Evolutionary conservation across 768 basidiomycete genomes (phyloP).

Genomic region (Termitomyces sp.): DNA sequence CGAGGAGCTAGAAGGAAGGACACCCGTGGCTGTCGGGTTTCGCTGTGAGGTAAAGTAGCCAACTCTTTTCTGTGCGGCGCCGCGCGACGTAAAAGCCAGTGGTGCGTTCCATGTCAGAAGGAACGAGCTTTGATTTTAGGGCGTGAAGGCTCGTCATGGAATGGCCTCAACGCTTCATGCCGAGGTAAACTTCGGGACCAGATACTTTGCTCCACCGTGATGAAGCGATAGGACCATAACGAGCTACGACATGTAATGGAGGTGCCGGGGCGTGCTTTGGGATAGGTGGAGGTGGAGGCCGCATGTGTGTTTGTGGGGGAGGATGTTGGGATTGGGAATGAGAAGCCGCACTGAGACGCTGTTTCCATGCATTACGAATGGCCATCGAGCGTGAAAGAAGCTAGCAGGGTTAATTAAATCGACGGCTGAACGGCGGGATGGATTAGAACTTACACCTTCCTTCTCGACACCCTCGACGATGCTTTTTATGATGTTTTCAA

Average conservation of each 20-base stretch:
- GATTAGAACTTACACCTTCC: constrained; percentile 56
- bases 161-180: constrained; percentile 60
- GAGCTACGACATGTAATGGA: constrained; percentile 34
- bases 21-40: background rate
- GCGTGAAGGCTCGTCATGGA: background rate
- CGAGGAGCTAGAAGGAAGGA: background rate
- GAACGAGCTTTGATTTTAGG: background rate
- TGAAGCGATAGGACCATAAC: constrained; percentile 62
- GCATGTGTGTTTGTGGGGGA: constrained; percentile 21
- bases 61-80: constrained; percentile 1
- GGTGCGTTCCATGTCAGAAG: background rate
- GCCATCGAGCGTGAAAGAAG: constrained; percentile 60
- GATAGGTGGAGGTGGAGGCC: constrained; percentile 22
- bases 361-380: constrained; percentile 77
- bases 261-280: constrained; percentile 15
- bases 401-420: constrained; percentile 34
- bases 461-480: constrained; percentile 95
- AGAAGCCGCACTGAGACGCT: constrained; percentile 42
- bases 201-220: constrained; percentile 75
- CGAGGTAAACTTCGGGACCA: constrained; percentile 58
- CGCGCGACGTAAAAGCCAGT: background rate
- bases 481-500: constrained; percentile 85
- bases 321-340: constrained; percentile 23
- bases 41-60: background rate
- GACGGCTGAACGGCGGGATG: constrained; percentile 6